Evolutionary conservation across 441 rosid genomes (phyloP).

Genomic region (Eruca vesicaria): DNA sequence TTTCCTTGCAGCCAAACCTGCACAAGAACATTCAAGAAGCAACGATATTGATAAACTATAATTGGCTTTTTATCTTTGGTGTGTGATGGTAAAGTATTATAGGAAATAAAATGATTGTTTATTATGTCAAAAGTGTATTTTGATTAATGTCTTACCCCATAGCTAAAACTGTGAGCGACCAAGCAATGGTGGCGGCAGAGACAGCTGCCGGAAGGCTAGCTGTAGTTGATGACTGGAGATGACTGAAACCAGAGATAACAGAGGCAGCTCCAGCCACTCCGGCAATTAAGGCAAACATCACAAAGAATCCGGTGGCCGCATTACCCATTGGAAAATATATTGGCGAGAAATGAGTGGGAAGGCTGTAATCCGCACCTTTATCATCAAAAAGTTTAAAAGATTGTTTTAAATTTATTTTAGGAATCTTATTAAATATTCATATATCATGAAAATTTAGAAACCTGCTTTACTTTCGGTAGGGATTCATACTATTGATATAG

Average conservation of each 20-base stretch:
- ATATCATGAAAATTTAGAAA: background rate
- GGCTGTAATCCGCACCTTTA: conserved; percentile 56
- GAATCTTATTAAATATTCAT: background rate
- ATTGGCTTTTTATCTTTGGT: background rate
- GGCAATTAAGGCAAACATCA: conserved; percentile 76
- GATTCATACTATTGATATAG: background rate
- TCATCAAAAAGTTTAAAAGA: background rate
- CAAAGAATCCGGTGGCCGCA: conserved; percentile 92
- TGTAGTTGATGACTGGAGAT: conserved; percentile 55
- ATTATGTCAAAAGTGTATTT: background rate
- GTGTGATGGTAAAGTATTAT: background rate
- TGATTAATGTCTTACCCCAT: conserved; percentile 56
- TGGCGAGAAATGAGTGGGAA: conserved; percentile 93
- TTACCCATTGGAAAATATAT: conserved; percentile 93
- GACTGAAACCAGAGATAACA: conserved; percentile 60
- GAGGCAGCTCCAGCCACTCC: conserved; percentile 90
- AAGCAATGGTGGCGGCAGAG: conserved; percentile 72
- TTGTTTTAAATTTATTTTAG: background rate
- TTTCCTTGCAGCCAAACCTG: conserved; percentile 90
- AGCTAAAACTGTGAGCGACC: conserved; percentile 87
- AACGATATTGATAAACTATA: background rate
- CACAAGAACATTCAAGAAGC: background rate
- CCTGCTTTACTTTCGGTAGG: background rate
- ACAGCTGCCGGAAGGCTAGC: conserved; percentile 74
- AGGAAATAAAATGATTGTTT: background rate